A percentile compares a stretch with the other conserved stretches of the same genome.
Conservation (phyloP, 306 rosid species). For the Arachis stenosperma region DNA sequence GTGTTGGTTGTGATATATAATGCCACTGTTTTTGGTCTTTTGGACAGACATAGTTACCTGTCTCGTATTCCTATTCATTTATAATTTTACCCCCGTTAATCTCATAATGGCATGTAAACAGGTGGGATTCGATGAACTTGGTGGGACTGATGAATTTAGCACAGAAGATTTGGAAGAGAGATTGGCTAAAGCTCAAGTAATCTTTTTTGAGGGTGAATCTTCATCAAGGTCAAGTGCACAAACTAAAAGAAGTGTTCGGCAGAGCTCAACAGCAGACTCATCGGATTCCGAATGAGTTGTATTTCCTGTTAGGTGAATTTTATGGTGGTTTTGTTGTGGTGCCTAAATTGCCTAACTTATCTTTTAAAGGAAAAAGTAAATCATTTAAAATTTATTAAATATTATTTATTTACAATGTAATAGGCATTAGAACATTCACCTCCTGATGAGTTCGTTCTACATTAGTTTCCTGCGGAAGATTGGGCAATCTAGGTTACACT, state of each 20-base stretch:
- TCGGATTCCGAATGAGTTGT: conserved; percentile 76
- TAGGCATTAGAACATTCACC: too few species aligned
- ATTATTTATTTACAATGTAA: too few species aligned
- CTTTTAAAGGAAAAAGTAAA: too few species aligned
- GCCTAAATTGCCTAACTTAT: too few species aligned
- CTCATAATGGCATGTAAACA: conserved; percentile 38
- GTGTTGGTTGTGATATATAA: background rate
- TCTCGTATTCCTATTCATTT: background rate
- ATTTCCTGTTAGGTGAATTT: conserved; percentile 7
- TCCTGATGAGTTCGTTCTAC: conserved; percentile 29
- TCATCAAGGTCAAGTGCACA: conserved; percentile 61
- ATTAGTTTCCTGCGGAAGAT: background rate
- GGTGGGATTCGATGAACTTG: conserved; percentile 99
- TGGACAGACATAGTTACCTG: background rate
- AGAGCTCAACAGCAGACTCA: conserved; percentile 67
- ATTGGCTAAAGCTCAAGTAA: conserved; percentile 84
- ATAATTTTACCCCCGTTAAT: conserved; percentile 12
- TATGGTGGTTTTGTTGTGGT: too few species aligned
- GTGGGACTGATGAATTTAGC: conserved; percentile 91
- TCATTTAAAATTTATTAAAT: too few species aligned
- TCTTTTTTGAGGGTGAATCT: conserved; percentile 81
- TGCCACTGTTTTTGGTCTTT: background rate
- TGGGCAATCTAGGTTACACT: conserved; percentile 19
- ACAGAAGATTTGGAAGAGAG: conserved; percentile 91
- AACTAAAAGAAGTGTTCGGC: conserved; percentile 69